Base-by-base conservation (phyloP, 441 rosid species). In the Kokia cookei region DNA sequence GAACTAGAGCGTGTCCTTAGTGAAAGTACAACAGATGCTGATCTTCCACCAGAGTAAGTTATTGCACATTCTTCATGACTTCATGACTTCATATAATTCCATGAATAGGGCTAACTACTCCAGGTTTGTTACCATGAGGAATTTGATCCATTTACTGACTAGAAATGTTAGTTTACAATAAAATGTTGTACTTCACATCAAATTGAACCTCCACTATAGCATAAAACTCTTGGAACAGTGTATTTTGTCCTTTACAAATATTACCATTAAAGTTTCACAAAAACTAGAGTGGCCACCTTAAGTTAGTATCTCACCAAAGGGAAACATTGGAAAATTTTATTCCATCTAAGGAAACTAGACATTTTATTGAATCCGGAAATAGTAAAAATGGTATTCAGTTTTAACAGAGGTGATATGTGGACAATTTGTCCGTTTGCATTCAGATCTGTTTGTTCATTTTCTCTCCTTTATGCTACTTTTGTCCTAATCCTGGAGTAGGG, bases 1-100 rank as follows among this genome's bases (percentile, higher is more conserved):
- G 98, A 93, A 69, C 69, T 96, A 59, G 99, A 96, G 89, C 93
- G 84, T 27, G 77, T 93, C 81, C 86, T 96, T 70, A 92, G 94
- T 84, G 97, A 87, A 83, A 83, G 92, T 78, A 81, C 93, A 50
- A 87, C 87, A 32, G 99, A 96, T 84, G 75, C 84, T 78, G 92
- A 90, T 81, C 97, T 63, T 83, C 96, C 97, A 71, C 85, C 81
- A 47, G 87, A 65, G 98, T 96, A 91, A 88, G 98, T 92, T 70
- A 19, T 81, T 73, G 40, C 14, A 58, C 71, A 50, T 64, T 74
- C 67, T 53, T 48, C 73, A n/a, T 45, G 53, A 29, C 67, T 53
- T 48, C 73, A n/a, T 45, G 53, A 29, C 55, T 96, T 32, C 35
- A 55, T 57, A 66, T 37, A 47, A 32, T 54, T 75, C 70, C 65